A percentile compares a stretch with the other conserved stretches of the same genome.
Evolutionary conservation across 768 basidiomycete genomes (phyloP).

Genomic region (Leccinum truebloodii): DNA sequence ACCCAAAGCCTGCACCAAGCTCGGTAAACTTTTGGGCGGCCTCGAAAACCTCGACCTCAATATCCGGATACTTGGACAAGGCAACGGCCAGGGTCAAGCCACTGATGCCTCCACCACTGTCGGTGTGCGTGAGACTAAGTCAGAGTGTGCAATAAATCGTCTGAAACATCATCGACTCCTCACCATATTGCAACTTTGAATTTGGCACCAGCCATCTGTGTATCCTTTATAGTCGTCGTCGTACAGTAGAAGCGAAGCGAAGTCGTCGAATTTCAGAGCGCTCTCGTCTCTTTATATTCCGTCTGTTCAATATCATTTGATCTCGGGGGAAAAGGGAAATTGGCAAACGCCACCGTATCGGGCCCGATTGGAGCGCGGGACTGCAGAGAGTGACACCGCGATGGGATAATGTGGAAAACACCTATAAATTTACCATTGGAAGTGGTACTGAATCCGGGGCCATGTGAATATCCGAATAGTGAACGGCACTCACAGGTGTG

Average conservation of each 20-base stretch:
- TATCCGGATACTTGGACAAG: slow-evolving; percentile 45
- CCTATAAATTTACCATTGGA: not conserved
- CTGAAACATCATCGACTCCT: not conserved
- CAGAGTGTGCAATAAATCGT: not conserved
- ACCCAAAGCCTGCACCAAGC: slow-evolving; percentile 62
- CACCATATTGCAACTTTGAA: not conserved
- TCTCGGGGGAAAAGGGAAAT: not conserved
- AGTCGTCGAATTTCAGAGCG: not conserved
- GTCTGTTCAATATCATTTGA: not conserved
- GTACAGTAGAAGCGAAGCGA: not conserved
- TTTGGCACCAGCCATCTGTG: not conserved
- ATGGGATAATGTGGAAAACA: not conserved
- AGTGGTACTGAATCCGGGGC: not conserved
- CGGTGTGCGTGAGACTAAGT: not conserved
- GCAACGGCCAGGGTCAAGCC: slow-evolving; percentile 41
- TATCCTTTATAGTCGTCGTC: not conserved
- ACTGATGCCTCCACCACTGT: slow-evolving; percentile 45
- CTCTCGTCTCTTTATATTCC: not conserved
- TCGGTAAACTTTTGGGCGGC: slow-evolving; percentile 49
- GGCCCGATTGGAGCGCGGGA: not conserved
- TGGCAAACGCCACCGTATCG: not conserved
- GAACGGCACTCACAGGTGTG: not conserved
- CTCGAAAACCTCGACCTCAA: slow-evolving; percentile 60
- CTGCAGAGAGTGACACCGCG: not conserved
- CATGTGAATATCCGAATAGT: not conserved